phyloP scores from a whole-genome alignment of 768 basidiomycete species.

The Rhodosporidiobolus sp. region DNA sequence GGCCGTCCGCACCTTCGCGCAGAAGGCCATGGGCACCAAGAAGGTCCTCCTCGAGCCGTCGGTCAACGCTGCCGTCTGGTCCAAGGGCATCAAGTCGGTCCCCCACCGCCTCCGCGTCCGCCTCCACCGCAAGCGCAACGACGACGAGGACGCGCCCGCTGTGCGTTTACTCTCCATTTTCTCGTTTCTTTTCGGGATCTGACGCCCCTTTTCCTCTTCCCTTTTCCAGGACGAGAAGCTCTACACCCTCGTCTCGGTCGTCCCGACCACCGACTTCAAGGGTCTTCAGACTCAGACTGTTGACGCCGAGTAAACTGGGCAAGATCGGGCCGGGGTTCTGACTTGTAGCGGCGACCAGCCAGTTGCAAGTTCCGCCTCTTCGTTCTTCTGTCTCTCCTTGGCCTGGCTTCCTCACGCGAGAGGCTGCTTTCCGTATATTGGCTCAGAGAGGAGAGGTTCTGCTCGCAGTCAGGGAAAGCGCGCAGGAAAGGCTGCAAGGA shows the following conservation, averaged over 20 bases:
- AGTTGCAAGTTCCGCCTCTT: too few relatives aligned
- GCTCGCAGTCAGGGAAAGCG: too few relatives aligned
- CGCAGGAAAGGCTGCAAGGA: too few relatives aligned
- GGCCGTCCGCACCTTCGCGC: conserved; percentile 84
- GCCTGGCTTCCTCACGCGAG: too few relatives aligned
- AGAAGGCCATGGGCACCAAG: conserved; percentile 89
- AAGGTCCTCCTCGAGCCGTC: conserved; percentile 94
- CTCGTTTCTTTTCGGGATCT: conserved; percentile 59
- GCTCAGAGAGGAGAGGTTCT: too few relatives aligned
- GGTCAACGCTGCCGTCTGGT: conserved; percentile 90
- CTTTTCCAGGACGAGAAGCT: conserved; percentile 36
- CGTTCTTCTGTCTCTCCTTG: too few relatives aligned
- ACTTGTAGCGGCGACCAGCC: too few relatives aligned
- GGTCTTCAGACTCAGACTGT: too few relatives aligned
- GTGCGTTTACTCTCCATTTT: too few relatives aligned
- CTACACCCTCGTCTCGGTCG: conserved; percentile 26
- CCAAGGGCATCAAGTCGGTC: conserved; percentile 85
- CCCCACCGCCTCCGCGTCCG: conserved; percentile 88
- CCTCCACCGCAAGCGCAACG: conserved; percentile 94
- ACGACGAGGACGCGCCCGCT: conserved; percentile 98
- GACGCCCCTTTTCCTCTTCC: not conserved
- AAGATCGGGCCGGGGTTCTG: too few relatives aligned
- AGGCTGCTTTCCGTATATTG: too few relatives aligned
- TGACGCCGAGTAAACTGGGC: too few relatives aligned
- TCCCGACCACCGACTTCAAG: conserved; percentile 32